Evolutionary conservation across 345 rosid species (phyloP).

Genomic region (Populus simonii): DNA sequence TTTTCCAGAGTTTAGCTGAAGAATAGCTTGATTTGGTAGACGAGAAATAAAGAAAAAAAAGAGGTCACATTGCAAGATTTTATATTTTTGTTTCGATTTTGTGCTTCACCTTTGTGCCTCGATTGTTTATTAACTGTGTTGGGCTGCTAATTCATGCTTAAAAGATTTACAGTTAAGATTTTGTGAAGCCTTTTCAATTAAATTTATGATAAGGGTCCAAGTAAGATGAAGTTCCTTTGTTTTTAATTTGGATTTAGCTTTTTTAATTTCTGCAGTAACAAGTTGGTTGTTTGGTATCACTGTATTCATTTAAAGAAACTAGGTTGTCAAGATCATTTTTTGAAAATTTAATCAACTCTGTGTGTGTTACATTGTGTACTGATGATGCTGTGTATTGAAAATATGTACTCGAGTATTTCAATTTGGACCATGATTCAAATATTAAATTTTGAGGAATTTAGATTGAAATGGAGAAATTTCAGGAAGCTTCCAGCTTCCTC

Average conservation of each 20-base stretch:
- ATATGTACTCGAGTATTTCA: background rate
- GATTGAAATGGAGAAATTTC: background rate
- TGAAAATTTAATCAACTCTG: background rate
- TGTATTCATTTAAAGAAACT: background rate
- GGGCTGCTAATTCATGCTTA: background rate
- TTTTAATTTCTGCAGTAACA: background rate
- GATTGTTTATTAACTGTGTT: background rate
- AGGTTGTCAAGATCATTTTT: background rate
- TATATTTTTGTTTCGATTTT: background rate
- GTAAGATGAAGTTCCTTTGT: background rate
- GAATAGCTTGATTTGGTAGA: background rate
- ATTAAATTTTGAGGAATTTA: too few relatives aligned
- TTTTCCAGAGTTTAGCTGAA: background rate
- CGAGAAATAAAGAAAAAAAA: background rate
- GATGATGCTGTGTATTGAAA: background rate
- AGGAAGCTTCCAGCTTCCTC: background rate
- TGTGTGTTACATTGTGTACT: background rate
- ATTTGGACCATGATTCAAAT: background rate
- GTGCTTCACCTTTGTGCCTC: background rate
- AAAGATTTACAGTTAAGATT: background rate
- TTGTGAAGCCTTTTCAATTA: background rate
- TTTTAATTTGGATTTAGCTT: background rate
- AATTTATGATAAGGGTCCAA: background rate
- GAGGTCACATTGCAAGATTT: background rate
- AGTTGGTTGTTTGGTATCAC: background rate